Percentiles rank a stretch among this genome's conserved stretches.
Conservation (phyloP, 1,284 basidiomycete genomes). For the Rhodotorula sp. region DNA sequence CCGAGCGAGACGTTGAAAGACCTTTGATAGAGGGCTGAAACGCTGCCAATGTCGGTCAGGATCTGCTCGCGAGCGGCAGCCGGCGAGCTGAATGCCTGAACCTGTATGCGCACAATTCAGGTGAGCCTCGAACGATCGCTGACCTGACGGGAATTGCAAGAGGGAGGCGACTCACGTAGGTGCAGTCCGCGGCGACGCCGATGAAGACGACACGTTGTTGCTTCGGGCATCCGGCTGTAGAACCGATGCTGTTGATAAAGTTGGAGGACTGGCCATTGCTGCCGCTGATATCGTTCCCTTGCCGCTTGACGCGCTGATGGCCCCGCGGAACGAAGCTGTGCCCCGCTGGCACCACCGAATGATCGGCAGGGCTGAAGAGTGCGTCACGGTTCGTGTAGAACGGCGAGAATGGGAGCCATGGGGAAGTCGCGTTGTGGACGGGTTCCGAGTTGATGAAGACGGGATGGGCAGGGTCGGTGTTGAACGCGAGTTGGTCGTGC, state of each 20-base stretch:
- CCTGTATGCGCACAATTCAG: conserved; percentile 46
- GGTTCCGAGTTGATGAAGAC: conserved; percentile 44
- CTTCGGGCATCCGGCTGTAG: conserved; percentile 68
- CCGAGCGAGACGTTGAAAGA: conserved; percentile 79
- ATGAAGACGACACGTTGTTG: conserved; percentile 72
- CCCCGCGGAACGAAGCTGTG: conserved; percentile 2
- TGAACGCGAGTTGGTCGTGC: conserved; percentile 68
- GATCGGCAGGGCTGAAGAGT: conserved; percentile 12
- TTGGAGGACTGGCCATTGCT: conserved; percentile 52
- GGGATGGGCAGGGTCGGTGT: conserved; percentile 63
- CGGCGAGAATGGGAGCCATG: not conserved
- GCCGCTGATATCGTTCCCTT: conserved; percentile 51
- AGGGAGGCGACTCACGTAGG: conserved; percentile 54
- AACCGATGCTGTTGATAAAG: conserved; percentile 66
- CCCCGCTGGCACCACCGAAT: not conserved
- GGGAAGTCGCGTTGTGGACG: not conserved
- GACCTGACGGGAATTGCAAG: not conserved
- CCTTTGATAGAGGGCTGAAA: conserved; percentile 67
- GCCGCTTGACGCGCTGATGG: conserved; percentile 16
- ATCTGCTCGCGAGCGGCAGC: conserved; percentile 71
- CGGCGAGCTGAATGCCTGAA: conserved; percentile 59
- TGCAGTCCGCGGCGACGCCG: conserved; percentile 86
- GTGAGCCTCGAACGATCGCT: not conserved
- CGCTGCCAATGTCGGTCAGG: conserved; percentile 70
- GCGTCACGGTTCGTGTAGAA: not conserved